Base-by-base conservation (phyloP, 1,284 basidiomycete genomes). In the Puccinia horiana region DNA sequence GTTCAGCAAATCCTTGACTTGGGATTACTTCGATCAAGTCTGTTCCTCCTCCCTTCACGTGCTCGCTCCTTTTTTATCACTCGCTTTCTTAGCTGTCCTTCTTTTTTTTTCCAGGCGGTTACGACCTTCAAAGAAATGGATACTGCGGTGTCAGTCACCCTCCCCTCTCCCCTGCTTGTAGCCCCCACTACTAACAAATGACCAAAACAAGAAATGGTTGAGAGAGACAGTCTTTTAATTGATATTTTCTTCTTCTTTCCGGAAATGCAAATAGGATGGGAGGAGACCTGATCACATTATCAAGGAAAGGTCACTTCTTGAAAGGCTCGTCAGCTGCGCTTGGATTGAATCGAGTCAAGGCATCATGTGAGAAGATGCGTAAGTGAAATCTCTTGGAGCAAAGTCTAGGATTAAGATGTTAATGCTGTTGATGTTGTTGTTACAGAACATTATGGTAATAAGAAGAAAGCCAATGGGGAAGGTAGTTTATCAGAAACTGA, bases 281-380 rank as follows among this genome's bases (percentile, higher is more conserved):
- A 32, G 67, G 65, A 83, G 89, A 94, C 84, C 89, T 95, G 20
- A 84, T 85, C 11, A 88, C 91, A 84, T 90, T 97, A 20, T 92
- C 93, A 4, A 89, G 89, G 23, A 89, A 94, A 16, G 95, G 95
- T 0, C 95, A 98, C 87, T 98, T 94, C 87, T 91, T 98, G 86
- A 98, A 97, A 87, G 95, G 95, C 73, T 96, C 94, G 1, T 95
- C 94, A 44, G 95, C 95, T 20, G 94, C 95, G 0, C 90, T 97
- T 63, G 95, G 95, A 52, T 91, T 95, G 58, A 89, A 89, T 84
- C 91, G 91, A 85, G 94, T 98, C 80, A 92, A 94, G 86, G 90
- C 89, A 40, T 91, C 92, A 67, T 96, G 95, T 88, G 94, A 94
- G 87, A 90, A 91, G 87, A 95, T 96, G 86, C 95, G 79, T 81